Percentiles rank a stretch among this genome's conserved stretches.
These are phyloP conservation scores for Straminergon stramineum DNA, from an alignment of 225 moss, liverwort and hornwort species.

Conservation along the genomic window DNA sequence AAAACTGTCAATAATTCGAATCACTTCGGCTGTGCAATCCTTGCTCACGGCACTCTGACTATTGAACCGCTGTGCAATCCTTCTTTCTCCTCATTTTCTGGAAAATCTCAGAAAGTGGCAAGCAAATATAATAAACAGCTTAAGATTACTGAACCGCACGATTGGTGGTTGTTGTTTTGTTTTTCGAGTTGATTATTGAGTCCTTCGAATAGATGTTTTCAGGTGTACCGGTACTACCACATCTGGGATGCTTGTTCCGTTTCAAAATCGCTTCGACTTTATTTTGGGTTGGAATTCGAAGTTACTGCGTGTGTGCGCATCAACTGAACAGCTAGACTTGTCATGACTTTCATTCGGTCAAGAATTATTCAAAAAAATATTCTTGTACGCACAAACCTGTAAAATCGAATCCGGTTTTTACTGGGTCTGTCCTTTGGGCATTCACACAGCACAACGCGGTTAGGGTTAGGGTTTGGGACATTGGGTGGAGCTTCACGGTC, in stretches of 20 bases:
- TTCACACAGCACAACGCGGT: rapidly evolving
- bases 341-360: neutral
- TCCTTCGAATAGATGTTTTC: neutral
- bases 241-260: neutral
- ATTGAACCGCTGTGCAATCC: neutral
- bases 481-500: neutral
- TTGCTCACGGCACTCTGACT: neutral
- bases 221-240: neutral
- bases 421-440: neutral
- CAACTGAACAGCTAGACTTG: neutral
- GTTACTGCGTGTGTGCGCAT: neutral
- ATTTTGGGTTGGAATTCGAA: neutral
- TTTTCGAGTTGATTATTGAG: too few relatives aligned
- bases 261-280: neutral
- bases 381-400: neutral
- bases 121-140: too few relatives aligned
- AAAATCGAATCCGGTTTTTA: neutral
- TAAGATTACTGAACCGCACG: neutral
- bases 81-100: neutral
- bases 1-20: neutral
- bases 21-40: neutral
- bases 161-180: neutral
- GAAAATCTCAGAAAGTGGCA: neutral
- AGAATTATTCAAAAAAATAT: neutral
- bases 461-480: neutral